Conservation (phyloP, 164 flowering plant genomes). For the Nelumbo lutea region DNA sequence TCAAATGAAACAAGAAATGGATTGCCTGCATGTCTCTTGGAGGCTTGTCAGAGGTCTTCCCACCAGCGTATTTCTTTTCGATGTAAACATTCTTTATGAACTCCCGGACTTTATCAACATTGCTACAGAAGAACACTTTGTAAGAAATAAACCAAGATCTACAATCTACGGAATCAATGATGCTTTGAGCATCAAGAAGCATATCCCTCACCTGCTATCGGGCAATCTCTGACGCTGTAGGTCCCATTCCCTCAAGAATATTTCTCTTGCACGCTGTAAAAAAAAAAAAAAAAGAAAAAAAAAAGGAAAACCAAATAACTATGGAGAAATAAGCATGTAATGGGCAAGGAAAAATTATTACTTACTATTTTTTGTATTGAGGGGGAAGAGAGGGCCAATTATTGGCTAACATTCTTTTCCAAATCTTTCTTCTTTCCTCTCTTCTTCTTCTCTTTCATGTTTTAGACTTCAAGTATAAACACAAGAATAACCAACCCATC, state of each 20-base stretch:
- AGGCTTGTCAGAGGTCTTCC: slow-evolving; percentile 58
- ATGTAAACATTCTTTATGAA: slow-evolving; percentile 79
- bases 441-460: no score
- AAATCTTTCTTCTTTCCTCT: no score
- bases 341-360: no score
- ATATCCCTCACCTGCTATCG: slow-evolving; percentile 53
- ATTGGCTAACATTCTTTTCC: no score
- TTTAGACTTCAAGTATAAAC: neutral
- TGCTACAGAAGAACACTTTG: slow-evolving; percentile 41
- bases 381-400: no score
- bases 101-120: slow-evolving; percentile 67
- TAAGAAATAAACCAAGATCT: neutral
- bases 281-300: neutral
- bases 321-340: no score
- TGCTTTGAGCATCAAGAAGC: neutral
- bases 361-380: no score
- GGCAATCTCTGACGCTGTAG: slow-evolving; percentile 65
- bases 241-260: slow-evolving; percentile 82
- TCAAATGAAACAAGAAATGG: neutral
- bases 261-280: slow-evolving; percentile 88
- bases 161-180: neutral
- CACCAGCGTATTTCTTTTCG: slow-evolving; percentile 62
- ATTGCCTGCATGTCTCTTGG: slow-evolving; percentile 72
- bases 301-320: no score
- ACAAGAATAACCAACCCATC: slow-evolving; percentile 9